Evolutionary conservation across 495 filamentous ascomycete genomes (phyloP).

Genomic region (Ramalina peruviana): DNA sequence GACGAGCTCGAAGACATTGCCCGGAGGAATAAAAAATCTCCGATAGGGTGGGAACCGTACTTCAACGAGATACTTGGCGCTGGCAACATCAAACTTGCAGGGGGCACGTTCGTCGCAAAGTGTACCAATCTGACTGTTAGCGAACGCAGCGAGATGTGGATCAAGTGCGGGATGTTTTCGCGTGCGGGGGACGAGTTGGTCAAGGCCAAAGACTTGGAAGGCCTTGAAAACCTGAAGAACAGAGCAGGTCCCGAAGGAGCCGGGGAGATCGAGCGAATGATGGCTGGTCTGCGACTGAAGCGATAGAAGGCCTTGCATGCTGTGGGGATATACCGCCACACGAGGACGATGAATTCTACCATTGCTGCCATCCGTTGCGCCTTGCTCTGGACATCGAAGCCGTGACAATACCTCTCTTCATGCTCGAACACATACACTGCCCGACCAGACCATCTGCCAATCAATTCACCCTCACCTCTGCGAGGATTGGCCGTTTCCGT

Average conservation of each 20-base stretch:
- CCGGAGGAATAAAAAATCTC: slow-evolving; percentile 46
- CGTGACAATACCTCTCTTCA: background rate
- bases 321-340: too few species aligned
- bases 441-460: too few species aligned
- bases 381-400: too few species aligned
- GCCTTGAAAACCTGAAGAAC: slow-evolving; percentile 42
- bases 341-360: too few species aligned
- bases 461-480: slow-evolving; percentile 14
- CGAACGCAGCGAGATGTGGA: slow-evolving; percentile 81
- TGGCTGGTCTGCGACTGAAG: slow-evolving; percentile 29
- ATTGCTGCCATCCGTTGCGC: too few species aligned
- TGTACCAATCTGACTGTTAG: slow-evolving; percentile 49
- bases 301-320: too few species aligned
- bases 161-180: slow-evolving; percentile 82
- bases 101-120: slow-evolving; percentile 66
- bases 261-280: slow-evolving; percentile 48
- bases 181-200: slow-evolving; percentile 89
- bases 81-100: slow-evolving; percentile 78
- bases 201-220: slow-evolving; percentile 60
- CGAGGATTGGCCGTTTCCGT: slow-evolving; percentile 12
- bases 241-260: slow-evolving; percentile 41
- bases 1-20: slow-evolving; percentile 71
- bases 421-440: background rate
- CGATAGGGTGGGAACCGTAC: slow-evolving; percentile 98
- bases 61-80: slow-evolving; percentile 80